These are phyloP conservation scores for Chrysoporthe puriensis DNA, from an alignment of 2,329 filamentous ascomycete genomes.

Conservation along the genomic window DNA sequence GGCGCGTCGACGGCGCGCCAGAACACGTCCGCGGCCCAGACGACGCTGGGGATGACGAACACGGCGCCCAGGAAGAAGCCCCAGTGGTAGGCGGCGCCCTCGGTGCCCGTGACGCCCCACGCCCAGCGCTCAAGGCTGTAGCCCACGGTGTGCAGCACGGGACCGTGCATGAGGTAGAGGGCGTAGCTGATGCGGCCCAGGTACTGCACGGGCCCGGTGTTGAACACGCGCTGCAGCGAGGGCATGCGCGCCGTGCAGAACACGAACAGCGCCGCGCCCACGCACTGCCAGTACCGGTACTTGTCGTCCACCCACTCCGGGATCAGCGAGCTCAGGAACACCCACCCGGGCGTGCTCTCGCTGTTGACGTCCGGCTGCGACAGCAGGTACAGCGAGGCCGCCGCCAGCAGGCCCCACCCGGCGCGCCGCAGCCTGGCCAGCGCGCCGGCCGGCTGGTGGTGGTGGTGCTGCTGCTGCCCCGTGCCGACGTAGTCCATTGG, in stretches of 20 bases:
- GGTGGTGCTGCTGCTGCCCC: background rate
- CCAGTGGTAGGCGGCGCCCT: slow-evolving; percentile 48
- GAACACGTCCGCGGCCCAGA: slow-evolving; percentile 61
- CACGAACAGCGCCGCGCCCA: slow-evolving; percentile 57
- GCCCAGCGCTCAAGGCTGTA: slow-evolving; percentile 55
- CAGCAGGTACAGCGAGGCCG: slow-evolving; percentile 58
- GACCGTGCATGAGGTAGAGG: slow-evolving; percentile 65
- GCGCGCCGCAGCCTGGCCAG: slow-evolving; percentile 17
- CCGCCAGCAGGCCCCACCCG: slow-evolving; percentile 48
- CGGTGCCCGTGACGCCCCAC: slow-evolving; percentile 51
- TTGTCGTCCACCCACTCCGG: slow-evolving; percentile 53
- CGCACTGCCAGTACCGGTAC: slow-evolving; percentile 61
- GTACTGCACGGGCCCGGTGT: slow-evolving; percentile 55
- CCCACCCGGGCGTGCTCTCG: slow-evolving; percentile 54
- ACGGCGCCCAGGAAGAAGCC: slow-evolving; percentile 52
- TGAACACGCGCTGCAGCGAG: slow-evolving; percentile 55
- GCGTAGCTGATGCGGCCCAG: slow-evolving; percentile 64
- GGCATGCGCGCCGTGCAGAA: slow-evolving; percentile 51
- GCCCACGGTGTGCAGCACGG: slow-evolving; percentile 56
- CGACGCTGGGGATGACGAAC: slow-evolving; percentile 54
- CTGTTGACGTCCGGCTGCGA: slow-evolving; percentile 48
- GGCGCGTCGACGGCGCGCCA: slow-evolving; percentile 60
- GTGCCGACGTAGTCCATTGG: slow-evolving; percentile 22
- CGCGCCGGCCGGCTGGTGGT: slow-evolving; percentile 4
- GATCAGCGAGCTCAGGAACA: slow-evolving; percentile 50